Conservation (phyloP, 148 eudicot species). For the Fagopyrum homotropicum region DNA sequence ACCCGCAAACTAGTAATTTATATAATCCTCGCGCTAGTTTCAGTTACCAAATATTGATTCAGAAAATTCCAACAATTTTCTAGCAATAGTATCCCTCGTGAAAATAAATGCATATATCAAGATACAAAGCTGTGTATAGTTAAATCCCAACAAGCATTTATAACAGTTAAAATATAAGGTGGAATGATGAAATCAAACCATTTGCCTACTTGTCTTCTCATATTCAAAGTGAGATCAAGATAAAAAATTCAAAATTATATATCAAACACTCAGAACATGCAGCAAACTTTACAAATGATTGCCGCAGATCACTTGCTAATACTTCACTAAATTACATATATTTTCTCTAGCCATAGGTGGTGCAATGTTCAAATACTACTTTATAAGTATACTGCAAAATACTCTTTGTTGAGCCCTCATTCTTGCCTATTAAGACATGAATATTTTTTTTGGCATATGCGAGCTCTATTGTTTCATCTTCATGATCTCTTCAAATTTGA, state of each 20-base stretch:
- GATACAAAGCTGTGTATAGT: background rate
- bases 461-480: background rate
- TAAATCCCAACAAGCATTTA: background rate
- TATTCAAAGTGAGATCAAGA: background rate
- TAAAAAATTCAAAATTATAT: background rate
- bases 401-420: slow-evolving; percentile 1
- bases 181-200: background rate
- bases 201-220: background rate
- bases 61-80: background rate
- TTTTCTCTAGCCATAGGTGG: slow-evolving; percentile 3
- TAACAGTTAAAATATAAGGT: background rate
- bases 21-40: background rate
- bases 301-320: slow-evolving; percentile 4
- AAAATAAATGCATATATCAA: background rate
- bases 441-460: background rate
- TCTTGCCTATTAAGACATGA: background rate
- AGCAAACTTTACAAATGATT: background rate
- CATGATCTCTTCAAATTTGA: background rate
- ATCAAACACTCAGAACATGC: background rate
- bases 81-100: background rate
- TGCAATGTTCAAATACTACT: background rate
- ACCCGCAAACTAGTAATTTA: too few species aligned
- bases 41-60: background rate
- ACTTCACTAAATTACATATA: background rate
- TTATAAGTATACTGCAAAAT: background rate